Evolutionary conservation across 2,329 filamentous ascomycete species (phyloP).

Genomic region (Macrophomina pseudophaseolina): DNA sequence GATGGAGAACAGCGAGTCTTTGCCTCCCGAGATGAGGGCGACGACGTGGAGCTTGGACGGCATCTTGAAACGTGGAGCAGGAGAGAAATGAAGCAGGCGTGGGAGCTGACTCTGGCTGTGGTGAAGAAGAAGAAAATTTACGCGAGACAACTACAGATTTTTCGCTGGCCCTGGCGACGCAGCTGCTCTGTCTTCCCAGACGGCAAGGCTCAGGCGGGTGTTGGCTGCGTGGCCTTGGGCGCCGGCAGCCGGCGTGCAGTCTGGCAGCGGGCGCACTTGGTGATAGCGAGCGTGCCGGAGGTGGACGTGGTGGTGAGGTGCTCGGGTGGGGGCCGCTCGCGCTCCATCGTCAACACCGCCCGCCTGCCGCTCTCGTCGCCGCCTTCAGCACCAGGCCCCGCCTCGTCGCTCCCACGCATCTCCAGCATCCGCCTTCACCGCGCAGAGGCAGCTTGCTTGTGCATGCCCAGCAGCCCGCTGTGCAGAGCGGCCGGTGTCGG

Average conservation of each 20-base stretch:
- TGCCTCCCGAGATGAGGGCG: constrained; percentile 91
- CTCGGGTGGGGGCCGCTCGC: no score
- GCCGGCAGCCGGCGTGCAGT: neutral
- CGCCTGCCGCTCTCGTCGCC: no score
- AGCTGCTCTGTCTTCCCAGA: neutral
- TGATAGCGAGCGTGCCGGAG: neutral
- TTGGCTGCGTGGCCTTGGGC: no score
- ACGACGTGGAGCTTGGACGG: constrained; percentile 66
- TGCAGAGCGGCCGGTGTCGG: neutral
- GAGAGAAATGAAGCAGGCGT: neutral
- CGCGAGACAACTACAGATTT: constrained; percentile 27
- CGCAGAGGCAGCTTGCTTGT: no score
- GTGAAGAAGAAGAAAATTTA: constrained; percentile 27
- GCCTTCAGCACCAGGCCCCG: no score
- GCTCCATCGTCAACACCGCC: no score
- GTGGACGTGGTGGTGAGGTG: neutral
- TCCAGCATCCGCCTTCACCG: neutral
- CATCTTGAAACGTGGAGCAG: constrained; percentile 39
- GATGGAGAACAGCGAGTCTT: constrained; percentile 94
- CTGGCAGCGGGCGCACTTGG: no score
- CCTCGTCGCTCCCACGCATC: neutral
- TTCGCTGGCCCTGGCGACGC: constrained; percentile 30
- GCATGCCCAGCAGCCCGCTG: neutral
- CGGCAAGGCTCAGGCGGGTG: neutral
- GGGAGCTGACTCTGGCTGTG: constrained; percentile 49